A percentile compares a stretch with the other conserved stretches of the same genome.
phyloP scores from a whole-genome alignment of 345 rosid species.

The Boechera divaricarpa region DNA sequence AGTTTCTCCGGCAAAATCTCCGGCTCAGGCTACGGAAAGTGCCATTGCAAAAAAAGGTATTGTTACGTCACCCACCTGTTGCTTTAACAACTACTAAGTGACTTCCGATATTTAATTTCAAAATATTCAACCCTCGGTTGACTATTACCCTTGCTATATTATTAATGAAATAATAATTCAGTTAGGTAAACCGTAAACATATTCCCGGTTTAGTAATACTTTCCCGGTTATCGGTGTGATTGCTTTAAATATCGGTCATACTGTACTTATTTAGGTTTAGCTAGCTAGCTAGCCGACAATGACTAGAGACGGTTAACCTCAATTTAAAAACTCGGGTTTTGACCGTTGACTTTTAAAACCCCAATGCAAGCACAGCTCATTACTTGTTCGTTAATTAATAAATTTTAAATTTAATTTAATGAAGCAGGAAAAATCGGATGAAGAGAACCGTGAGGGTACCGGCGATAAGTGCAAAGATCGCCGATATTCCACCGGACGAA shows the following conservation, averaged over 20 bases:
- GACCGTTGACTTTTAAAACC: conserved; percentile 16
- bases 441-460: conserved; percentile 82
- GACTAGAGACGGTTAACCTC: background rate
- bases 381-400: conserved; percentile 14
- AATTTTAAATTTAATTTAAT: background rate
- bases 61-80: conserved; percentile 29
- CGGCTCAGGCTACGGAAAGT: conserved; percentile 67
- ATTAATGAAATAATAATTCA: conserved; percentile 1
- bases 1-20: conserved; percentile 63
- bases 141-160: conserved; percentile 11
- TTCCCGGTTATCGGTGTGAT: background rate
- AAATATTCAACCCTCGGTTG: conserved; percentile 23
- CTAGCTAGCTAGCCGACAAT: background rate
- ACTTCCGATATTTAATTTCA: conserved; percentile 23
- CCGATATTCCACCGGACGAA: conserved; percentile 95
- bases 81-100: conserved; percentile 37
- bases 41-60: conserved; percentile 94
- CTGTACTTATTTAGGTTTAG: background rate
- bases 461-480: conserved; percentile 84
- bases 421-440: conserved; percentile 72
- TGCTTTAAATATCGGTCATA: background rate
- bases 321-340: background rate
- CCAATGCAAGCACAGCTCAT: background rate
- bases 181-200: background rate
- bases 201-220: conserved; percentile 23